These are phyloP conservation scores for Tetrapisispora taiwanensis DNA, from an alignment of 805 yeast species.

Conservation along the genomic window DNA sequence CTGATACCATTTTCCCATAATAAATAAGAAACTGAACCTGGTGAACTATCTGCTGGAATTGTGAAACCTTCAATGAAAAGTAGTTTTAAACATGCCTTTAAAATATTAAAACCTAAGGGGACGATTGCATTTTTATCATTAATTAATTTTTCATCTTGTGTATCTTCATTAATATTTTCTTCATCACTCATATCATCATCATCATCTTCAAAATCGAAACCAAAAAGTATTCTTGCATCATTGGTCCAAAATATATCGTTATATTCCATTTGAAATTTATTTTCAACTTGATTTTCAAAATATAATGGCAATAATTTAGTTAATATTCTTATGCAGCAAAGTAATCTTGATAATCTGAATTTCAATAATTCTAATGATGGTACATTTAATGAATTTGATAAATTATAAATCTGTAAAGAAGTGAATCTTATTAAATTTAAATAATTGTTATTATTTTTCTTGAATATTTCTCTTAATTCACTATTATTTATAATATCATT, in stretches of 20 bases:
- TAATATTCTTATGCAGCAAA: conserved; percentile 56
- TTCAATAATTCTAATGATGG: conserved; percentile 5
- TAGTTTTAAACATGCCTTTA: conserved; percentile 18
- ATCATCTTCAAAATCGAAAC: neutral
- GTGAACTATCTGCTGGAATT: conserved; percentile 9
- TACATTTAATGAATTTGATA: conserved; percentile 12
- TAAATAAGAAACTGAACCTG: conserved; percentile 22
- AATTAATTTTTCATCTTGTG: neutral
- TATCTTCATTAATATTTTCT: neutral
- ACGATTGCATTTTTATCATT: neutral
- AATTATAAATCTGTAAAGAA: conserved; percentile 26
- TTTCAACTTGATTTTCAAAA: conserved; percentile 39
- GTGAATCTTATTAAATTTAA: conserved; percentile 39
- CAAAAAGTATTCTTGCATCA: conserved; percentile 4
- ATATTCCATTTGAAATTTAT: conserved; percentile 23
- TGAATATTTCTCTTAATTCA: conserved; percentile 39
- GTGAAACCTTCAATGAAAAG: conserved; percentile 25
- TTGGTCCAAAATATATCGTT: conserved; percentile 17
- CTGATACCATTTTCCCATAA: conserved; percentile 84
- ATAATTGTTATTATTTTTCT: conserved; percentile 37
- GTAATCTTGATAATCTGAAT: conserved; percentile 25
- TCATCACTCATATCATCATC: conserved; percentile 1
- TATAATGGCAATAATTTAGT: conserved; percentile 57
- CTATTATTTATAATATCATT: conserved; percentile 41
- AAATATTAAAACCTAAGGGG: conserved; percentile 31